These are phyloP conservation scores for Crithidia fasciculata DNA, from an alignment of 208 protist species.

Conservation along the genomic window DNA sequence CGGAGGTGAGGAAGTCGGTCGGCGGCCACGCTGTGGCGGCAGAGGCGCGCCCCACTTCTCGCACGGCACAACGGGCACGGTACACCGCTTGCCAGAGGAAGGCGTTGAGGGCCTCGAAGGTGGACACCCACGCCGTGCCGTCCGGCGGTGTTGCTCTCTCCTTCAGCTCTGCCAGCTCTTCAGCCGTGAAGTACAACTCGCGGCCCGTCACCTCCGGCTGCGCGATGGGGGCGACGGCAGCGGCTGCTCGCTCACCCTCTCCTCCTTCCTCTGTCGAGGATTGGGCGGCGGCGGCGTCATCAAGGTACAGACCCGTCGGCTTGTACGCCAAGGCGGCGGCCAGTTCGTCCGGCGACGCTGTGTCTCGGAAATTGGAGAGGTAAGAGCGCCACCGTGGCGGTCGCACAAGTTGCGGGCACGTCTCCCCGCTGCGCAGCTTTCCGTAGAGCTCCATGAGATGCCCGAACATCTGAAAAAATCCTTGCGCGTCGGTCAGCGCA, in stretches of 20 bases:
- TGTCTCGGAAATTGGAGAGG: background rate
- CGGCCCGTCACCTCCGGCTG: constrained; percentile 10
- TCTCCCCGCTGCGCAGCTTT: background rate
- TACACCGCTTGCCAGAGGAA: constrained; percentile 35
- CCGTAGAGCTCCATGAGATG: constrained; percentile 27
- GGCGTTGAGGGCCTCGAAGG: constrained; percentile 30
- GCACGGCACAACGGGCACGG: constrained; percentile 8
- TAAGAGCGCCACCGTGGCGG: constrained; percentile 15
- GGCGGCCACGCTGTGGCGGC: background rate
- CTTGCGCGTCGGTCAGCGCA: constrained; percentile 28
- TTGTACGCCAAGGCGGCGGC: constrained; percentile 2
- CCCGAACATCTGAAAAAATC: constrained; percentile 25
- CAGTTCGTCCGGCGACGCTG: background rate
- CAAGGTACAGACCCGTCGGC: background rate
- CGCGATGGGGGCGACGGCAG: background rate
- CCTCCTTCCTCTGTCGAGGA: background rate
- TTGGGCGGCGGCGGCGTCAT: too few relatives aligned
- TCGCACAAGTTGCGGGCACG: background rate
- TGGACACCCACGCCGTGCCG: constrained; percentile 17
- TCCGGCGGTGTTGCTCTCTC: background rate
- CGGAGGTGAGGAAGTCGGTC: constrained; percentile 25
- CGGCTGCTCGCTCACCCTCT: background rate
- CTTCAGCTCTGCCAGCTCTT: constrained; percentile 27
- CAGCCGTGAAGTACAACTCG: constrained; percentile 32
- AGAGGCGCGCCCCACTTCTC: background rate